Evolutionary conservation across 2,329 filamentous ascomycete species (phyloP).

Genomic region (Blumeria graminis): DNA sequence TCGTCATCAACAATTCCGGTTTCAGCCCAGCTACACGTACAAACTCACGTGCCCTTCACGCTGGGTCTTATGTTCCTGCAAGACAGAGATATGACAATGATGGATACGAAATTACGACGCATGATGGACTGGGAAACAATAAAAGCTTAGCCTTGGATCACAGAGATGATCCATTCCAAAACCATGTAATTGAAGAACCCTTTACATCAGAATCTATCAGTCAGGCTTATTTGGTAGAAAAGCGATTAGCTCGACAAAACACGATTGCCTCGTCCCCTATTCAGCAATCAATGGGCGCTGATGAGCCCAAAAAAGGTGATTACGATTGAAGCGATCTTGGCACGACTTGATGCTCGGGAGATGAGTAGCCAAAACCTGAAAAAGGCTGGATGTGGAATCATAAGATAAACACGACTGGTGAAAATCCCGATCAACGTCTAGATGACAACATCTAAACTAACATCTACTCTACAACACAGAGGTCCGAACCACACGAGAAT

Average conservation of each 20-base stretch:
- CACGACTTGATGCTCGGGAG: too few relatives aligned
- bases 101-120: conserved; percentile 9
- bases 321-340: too few relatives aligned
- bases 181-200: neutral
- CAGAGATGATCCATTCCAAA: neutral
- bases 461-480: too few relatives aligned
- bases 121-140: neutral
- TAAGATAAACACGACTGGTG: too few relatives aligned
- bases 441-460: too few relatives aligned
- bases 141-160: neutral
- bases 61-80: conserved; percentile 10
- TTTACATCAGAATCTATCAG: neutral
- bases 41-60: conserved; percentile 12
- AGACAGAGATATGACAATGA: conserved; percentile 12
- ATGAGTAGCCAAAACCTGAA: too few relatives aligned
- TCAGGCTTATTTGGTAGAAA: neutral
- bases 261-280: neutral
- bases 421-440: too few relatives aligned
- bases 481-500: too few relatives aligned
- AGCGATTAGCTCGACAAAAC: neutral
- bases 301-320: too few relatives aligned
- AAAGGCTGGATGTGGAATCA: too few relatives aligned
- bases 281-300: neutral
- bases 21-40: conserved; percentile 13
- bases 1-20: conserved; percentile 5